Base-by-base conservation (phyloP, 129 eudicot species). In the Flaveria bidentis region DNA sequence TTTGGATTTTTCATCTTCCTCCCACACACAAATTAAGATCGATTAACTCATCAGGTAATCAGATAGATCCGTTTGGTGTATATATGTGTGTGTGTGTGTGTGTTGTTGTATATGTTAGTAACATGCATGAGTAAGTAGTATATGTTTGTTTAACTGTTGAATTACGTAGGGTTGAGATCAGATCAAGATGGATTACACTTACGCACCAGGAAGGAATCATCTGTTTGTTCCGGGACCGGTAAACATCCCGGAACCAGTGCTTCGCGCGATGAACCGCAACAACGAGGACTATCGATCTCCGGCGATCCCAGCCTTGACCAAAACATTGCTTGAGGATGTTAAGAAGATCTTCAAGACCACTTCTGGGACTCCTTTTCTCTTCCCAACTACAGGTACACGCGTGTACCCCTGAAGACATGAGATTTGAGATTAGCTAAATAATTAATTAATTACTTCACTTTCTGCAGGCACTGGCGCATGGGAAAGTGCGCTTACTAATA, bases 161-260 rank as follows among this genome's bases (percentile, higher is more conserved):
- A 10, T 20, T 20, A 44, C 20, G 11, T 1, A 28, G 3, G 30
- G 58, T 75, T 44, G 4, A 46, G 45, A 60, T 41, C 6, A 39
- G 45, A 60, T 41, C 55, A 53, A 84, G 86, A 95, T 95, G 99
- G 99, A 95, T 79, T 82, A 89, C 33, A 77, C 80, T 50, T 66
- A 95, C 85, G 99, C 87, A 78, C 93, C 99, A 41, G 99, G 99
- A 76, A 83, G 96, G 88, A 91, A 95, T 81, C 99, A 95, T 74
- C 91, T 95, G 42, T 95, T 95, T 86, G 99, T 95, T 78, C 99
- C 99, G 69, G 99, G 99, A 14, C 99, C 99, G 0, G 97, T 89
- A 60, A 95, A 95, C 78, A 91, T 95, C 92, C 99, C 99, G 39
- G 99, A 95, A 14, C 99, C 88, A 55, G 96, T 95, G 70, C 69